Conservation (phyloP, 306 rosid species). For the Malus orientalis region DNA sequence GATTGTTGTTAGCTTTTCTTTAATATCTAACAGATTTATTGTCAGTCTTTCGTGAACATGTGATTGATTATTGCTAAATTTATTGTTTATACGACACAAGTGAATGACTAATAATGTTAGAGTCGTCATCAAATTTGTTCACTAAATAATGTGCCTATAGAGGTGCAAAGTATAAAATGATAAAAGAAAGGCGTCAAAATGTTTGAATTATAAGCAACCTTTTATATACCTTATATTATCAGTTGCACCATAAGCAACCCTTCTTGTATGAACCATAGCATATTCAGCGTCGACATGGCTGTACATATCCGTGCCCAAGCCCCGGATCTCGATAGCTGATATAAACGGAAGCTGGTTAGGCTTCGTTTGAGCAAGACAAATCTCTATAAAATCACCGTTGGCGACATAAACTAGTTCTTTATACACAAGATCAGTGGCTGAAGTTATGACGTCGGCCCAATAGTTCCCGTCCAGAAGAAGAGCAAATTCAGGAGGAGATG, state of each 20-base stretch:
- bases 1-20: too few relatives aligned
- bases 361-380: constrained; percentile 41
- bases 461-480: constrained; percentile 37
- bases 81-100: too few relatives aligned
- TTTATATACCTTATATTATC: constrained; percentile 23
- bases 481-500: constrained; percentile 35
- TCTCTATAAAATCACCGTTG: constrained; percentile 21
- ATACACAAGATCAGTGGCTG: background rate
- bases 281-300: constrained; percentile 12
- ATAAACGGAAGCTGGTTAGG: constrained; percentile 41
- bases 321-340: constrained; percentile 35
- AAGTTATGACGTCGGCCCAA: constrained; percentile 23
- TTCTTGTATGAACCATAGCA: constrained; percentile 21
- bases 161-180: too few relatives aligned
- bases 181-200: too few relatives aligned
- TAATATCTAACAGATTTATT: too few relatives aligned
- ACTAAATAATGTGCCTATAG: too few relatives aligned
- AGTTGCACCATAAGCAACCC: constrained; percentile 31
- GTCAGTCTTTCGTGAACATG: too few relatives aligned
- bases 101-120: too few relatives aligned
- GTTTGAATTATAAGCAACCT: too few relatives aligned
- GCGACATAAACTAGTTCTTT: constrained; percentile 29
- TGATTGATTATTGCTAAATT: too few relatives aligned
- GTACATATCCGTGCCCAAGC: constrained; percentile 34
- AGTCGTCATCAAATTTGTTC: too few relatives aligned